phyloP scores from a whole-genome alignment of 805 yeast genomes.

The Starmerella bombi region DNA sequence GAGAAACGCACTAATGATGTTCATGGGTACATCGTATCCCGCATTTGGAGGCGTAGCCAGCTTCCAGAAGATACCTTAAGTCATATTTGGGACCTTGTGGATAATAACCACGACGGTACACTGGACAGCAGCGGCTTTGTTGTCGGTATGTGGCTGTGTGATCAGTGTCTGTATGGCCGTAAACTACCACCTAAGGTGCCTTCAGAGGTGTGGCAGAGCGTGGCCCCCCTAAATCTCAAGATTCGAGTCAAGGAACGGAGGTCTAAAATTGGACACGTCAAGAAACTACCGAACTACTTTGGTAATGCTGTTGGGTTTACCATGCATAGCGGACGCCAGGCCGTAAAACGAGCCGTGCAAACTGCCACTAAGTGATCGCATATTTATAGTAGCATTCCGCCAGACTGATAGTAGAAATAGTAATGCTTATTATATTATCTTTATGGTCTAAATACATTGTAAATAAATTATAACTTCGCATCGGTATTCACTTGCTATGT shows the following conservation, averaged over 20 bases:
- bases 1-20: conserved; percentile 25
- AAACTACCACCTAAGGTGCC: conserved; percentile 65
- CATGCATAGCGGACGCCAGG: conserved; percentile 17
- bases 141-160: conserved; percentile 97
- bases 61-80: conserved; percentile 48
- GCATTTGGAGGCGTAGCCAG: conserved; percentile 69
- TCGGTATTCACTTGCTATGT: not conserved
- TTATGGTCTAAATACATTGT: not conserved
- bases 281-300: conserved; percentile 10
- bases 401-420: not conserved
- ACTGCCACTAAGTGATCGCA: conserved; percentile 12
- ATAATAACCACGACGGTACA: conserved; percentile 45
- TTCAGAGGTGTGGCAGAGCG: conserved; percentile 69
- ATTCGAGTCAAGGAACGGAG: conserved; percentile 24
- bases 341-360: conserved; percentile 18
- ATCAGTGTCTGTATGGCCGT: conserved; percentile 87
- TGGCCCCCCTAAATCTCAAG: conserved; percentile 33
- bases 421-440: not conserved
- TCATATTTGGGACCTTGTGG: conserved; percentile 59
- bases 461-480: not conserved
- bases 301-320: conserved; percentile 15
- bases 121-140: conserved; percentile 69
- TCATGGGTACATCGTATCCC: conserved; percentile 54
- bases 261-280: conserved; percentile 12
- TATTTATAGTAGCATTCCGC: not conserved